A percentile compares a stretch with the other conserved stretches of the same genome.
Evolutionary conservation across 106 monocot species (phyloP).

Genomic region (Phalaenopsis equestris): DNA sequence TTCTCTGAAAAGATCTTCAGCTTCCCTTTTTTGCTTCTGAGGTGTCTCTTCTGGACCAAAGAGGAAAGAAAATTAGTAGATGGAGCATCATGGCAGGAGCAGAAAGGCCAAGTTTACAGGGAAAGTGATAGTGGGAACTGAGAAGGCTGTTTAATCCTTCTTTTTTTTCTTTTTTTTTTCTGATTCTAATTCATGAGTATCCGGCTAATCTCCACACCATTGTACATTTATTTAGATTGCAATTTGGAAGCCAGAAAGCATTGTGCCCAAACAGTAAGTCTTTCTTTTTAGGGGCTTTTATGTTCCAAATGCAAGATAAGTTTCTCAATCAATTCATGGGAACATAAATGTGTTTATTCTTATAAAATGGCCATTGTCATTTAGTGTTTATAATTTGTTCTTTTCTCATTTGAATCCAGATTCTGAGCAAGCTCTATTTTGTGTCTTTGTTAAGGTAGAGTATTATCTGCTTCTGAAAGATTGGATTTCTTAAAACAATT

Average conservation of each 20-base stretch:
- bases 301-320: conserved; percentile 1
- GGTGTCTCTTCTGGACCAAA: neutral
- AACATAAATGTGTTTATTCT: neutral
- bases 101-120: neutral
- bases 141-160: neutral
- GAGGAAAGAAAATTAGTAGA: neutral
- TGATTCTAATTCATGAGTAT: neutral
- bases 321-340: neutral
- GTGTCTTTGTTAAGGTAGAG: too few species aligned
- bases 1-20: neutral
- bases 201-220: neutral
- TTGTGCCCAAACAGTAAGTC: neutral
- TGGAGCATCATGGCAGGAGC: neutral
- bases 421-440: too few species aligned
- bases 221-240: conserved; percentile 1
- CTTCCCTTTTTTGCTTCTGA: neutral
- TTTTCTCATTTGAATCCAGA: too few species aligned
- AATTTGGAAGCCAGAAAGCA: neutral
- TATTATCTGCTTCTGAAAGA: too few species aligned
- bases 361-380: too few species aligned
- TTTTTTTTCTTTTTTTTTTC: neutral
- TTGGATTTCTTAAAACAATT: too few species aligned
- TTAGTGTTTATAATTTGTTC: too few species aligned
- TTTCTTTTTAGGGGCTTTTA: neutral
- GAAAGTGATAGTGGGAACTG: neutral